A percentile compares a stretch with the other conserved stretches of the same genome.
Conservation (phyloP, 352 stramenopile genomes). For the Phytophthora pseudosyringae region DNA sequence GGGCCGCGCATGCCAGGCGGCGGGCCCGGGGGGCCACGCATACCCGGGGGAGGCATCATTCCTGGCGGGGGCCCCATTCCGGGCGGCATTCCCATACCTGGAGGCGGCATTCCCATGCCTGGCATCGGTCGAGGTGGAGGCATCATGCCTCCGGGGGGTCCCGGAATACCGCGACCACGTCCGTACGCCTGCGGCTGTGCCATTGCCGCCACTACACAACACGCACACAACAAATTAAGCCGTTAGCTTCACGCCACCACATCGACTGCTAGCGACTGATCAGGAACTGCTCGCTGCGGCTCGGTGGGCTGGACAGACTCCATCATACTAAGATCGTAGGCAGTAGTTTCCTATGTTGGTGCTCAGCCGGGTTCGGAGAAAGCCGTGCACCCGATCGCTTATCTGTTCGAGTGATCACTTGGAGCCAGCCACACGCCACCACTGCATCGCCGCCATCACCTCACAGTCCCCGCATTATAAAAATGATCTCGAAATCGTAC, state of each 20-base stretch:
- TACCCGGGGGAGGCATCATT: slow-evolving; percentile 80
- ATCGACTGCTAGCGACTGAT: slow-evolving; percentile 2
- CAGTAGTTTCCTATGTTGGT: slow-evolving; percentile 68
- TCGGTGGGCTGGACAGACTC: slow-evolving; percentile 21
- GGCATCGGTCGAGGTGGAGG: slow-evolving; percentile 66
- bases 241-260: slow-evolving; percentile 18
- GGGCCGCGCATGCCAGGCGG: slow-evolving; percentile 72
- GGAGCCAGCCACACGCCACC: slow-evolving; percentile 39
- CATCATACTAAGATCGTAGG: slow-evolving; percentile 91
- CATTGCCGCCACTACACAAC: slow-evolving; percentile 68
- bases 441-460: slow-evolving; percentile 7
- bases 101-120: slow-evolving; percentile 64
- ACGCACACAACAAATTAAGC: slow-evolving; percentile 9
- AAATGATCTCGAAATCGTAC: slow-evolving; percentile 40
- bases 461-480: not conserved
- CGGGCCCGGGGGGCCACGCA: slow-evolving; percentile 62
- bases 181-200: slow-evolving; percentile 84
- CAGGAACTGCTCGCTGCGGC: not conserved
- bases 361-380: slow-evolving; percentile 77
- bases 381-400: slow-evolving; percentile 74
- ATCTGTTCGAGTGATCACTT: slow-evolving; percentile 91
- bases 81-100: slow-evolving; percentile 74
- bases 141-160: slow-evolving; percentile 66
- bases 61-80: slow-evolving; percentile 79
- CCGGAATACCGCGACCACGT: slow-evolving; percentile 75